Conservation (phyloP, 345 rosid species). For the Eucalyptus tenuipes region DNA sequence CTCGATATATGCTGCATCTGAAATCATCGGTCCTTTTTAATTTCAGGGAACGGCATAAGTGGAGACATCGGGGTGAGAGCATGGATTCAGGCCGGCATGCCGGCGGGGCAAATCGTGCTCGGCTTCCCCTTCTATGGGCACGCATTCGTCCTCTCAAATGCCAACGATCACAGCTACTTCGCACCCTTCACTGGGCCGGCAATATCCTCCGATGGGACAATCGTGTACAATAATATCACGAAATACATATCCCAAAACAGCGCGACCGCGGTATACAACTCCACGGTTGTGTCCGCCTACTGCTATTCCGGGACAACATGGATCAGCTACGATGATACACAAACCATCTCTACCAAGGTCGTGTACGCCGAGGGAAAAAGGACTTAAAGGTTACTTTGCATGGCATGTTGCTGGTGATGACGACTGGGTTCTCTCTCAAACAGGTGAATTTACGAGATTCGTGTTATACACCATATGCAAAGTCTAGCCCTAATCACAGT, state of each 20-base stretch:
- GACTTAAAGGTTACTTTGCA: conserved; percentile 59
- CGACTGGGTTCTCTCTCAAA: conserved; percentile 19
- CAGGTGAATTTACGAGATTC: not conserved
- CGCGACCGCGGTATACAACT: conserved; percentile 27
- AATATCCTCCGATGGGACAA: conserved; percentile 10
- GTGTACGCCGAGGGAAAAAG: conserved; percentile 27
- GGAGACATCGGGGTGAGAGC: conserved; percentile 38
- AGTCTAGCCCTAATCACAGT: not conserved
- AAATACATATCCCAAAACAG: conserved; percentile 10
- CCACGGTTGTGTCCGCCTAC: conserved; percentile 32
- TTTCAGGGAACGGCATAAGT: conserved; percentile 8
- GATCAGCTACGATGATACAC: conserved; percentile 47
- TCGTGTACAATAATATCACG: conserved; percentile 14
- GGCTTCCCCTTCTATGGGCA: conserved; percentile 55
- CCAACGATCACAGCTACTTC: conserved; percentile 29
- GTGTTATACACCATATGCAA: not conserved
- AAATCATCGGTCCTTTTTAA: fast-evolving
- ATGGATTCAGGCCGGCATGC: conserved; percentile 45
- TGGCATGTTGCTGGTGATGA: conserved; percentile 56
- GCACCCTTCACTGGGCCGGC: conserved; percentile 35
- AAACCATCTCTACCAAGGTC: conserved; percentile 34
- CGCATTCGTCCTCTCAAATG: conserved; percentile 40
- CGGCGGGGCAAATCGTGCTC: conserved; percentile 23
- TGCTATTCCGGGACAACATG: conserved; percentile 34
- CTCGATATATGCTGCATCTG: not conserved